phyloP scores from a whole-genome alignment of 257 asterid species.

The Solanum rostratum region DNA sequence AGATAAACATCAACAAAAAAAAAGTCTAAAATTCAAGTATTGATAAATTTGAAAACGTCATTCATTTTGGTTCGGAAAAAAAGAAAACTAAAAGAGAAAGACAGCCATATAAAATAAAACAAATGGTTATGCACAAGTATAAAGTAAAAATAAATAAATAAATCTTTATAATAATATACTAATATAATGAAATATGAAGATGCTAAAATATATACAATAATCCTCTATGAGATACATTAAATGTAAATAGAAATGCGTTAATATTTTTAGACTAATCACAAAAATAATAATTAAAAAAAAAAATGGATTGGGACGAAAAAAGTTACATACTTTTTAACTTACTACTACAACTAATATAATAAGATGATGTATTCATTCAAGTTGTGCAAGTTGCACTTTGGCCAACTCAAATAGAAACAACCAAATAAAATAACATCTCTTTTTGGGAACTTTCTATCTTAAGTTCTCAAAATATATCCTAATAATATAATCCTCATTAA shows the following conservation, averaged over 20 bases:
- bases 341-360: not conserved
- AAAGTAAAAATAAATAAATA: not conserved
- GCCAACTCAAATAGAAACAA: not conserved
- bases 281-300: too few relatives aligned
- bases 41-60: too few relatives aligned
- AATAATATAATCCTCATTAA: too few relatives aligned
- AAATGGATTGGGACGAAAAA: not conserved
- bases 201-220: too few relatives aligned
- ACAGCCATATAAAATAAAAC: not conserved
- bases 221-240: too few relatives aligned
- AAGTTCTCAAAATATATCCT: not conserved
- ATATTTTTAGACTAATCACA: not conserved
- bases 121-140: not conserved
- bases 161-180: not conserved
- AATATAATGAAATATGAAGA: too few relatives aligned
- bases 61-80: not conserved
- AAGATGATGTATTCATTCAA: not conserved
- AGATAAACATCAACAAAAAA: too few relatives aligned
- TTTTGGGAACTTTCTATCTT: not conserved
- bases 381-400: not conserved
- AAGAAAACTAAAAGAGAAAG: not conserved
- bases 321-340: not conserved
- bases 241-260: too few relatives aligned
- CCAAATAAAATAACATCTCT: not conserved
- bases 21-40: not conserved